Evolutionary conservation across 768 basidiomycete genomes (phyloP), one percentile per base, ranked within the genome.

Genomic region (Podaxis sp.): DNA sequence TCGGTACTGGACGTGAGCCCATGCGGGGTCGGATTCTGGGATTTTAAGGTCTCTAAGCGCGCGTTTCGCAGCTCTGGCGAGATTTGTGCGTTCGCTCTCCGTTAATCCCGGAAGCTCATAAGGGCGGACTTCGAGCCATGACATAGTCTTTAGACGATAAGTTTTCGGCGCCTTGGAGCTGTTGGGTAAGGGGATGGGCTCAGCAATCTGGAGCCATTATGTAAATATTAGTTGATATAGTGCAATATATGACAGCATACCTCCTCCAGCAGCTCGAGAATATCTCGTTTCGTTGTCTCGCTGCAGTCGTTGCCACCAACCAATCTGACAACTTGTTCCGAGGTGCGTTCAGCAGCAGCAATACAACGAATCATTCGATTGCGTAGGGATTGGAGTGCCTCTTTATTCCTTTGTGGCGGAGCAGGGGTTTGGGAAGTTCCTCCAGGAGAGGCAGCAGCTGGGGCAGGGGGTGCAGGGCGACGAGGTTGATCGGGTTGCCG

Each of bases 51-150:
- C 71, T 37, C 73, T 75, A 67, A 88, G 79, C 0, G 75, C 80
- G 15, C 74, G 65, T 51, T 86, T 80, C 1, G 84, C 87, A 30
- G 78, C 75, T 44, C 83, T 80, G 7, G 84, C 79, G 71, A 91
- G 75, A n/a, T 64, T 67, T 7, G 74, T 75, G 4, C 83, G 80
- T 50, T 86, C 83, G 2, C 74, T 54, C 30, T 83, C 81, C 2
- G 76, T 75, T 28, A 88, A 76, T 30, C 76, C 76, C 0, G 79
- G 75, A 80, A 83, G 89, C 64, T 86, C 87, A 62, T 80, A 86
- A 0, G 90, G 90, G 5, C 88, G 85, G 26, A 91, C 86, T 68
- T 91, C 86, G 37, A 77, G 77, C 89, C 90, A 92, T 2, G 83
- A 75, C 20, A 73, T 69, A 24, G 79, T 74, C 65, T 85, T 88